These are phyloP conservation scores for Eimeria necatrix DNA, from an alignment of 169 alveolate species.

Conservation along the genomic window DNA sequence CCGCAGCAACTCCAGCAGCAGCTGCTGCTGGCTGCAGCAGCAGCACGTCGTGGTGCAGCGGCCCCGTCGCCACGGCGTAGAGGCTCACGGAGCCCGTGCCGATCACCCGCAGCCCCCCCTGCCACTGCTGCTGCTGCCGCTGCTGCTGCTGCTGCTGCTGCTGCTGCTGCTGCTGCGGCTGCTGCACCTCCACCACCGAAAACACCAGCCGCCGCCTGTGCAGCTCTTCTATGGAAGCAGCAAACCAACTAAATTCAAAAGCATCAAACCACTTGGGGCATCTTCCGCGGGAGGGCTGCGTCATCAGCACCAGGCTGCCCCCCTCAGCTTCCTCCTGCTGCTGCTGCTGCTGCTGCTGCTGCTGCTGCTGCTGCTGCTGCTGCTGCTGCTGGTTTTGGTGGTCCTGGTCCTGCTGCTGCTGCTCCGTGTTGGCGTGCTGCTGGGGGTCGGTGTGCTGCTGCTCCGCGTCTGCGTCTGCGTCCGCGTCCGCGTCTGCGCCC, in stretches of 20 bases:
- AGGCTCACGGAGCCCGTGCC: conserved; percentile 72
- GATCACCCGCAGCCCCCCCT: conserved; percentile 11
- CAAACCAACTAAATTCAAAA: background rate
- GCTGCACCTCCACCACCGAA: background rate
- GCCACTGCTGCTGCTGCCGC: too few relatives aligned
- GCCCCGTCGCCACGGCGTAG: conserved; percentile 81
- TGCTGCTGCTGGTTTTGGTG: background rate
- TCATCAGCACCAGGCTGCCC: background rate
- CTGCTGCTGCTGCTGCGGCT: background rate
- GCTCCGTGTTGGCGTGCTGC: background rate
- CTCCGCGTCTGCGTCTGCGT: too few relatives aligned
- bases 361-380: background rate
- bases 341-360: conserved; percentile 14
- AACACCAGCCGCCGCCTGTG: background rate
- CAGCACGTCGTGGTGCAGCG: conserved; percentile 80
- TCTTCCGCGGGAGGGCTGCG: background rate
- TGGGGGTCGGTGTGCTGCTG: too few relatives aligned
- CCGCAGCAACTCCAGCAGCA: too few relatives aligned
- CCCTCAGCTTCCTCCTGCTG: background rate
- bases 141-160: background rate
- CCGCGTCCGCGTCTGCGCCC: too few relatives aligned
- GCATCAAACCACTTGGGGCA: background rate
- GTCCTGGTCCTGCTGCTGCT: background rate
- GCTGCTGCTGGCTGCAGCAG: conserved; percentile 36
- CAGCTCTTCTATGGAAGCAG: background rate